A percentile compares a stretch with the other conserved stretches of the same genome.
Conservation (phyloP, 106 monocot genomes). For the Posidonia australis region DNA sequence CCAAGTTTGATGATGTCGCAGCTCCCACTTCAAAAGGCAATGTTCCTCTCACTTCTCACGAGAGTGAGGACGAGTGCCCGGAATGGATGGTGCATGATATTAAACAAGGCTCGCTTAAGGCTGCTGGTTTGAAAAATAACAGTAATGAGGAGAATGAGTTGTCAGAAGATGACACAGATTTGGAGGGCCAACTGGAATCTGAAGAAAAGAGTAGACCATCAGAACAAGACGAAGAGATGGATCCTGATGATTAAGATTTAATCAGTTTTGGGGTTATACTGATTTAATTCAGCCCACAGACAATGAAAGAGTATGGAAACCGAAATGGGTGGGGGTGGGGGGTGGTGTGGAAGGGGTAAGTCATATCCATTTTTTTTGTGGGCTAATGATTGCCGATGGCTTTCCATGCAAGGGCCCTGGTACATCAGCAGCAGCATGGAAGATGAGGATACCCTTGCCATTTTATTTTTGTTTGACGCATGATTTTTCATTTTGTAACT, state of each 20-base stretch:
- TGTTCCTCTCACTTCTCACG: neutral
- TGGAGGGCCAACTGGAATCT: slow-evolving; percentile 31
- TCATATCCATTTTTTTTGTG: no score
- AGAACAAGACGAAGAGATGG: slow-evolving; percentile 77
- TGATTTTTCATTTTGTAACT: no score
- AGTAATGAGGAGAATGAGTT: slow-evolving; percentile 30
- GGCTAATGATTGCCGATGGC: no score
- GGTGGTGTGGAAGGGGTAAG: no score
- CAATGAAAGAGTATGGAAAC: neutral
- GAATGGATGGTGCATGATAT: slow-evolving; percentile 47
- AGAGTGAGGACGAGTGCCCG: slow-evolving; percentile 30
- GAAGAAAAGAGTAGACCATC: slow-evolving; percentile 20
- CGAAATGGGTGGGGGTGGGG: neutral
- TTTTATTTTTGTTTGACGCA: no score
- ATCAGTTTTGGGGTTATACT: neutral
- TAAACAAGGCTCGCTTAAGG: slow-evolving; percentile 12
- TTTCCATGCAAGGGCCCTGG: no score
- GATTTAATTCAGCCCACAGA: neutral
- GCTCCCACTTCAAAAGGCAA: neutral
- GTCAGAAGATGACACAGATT: slow-evolving; percentile 40
- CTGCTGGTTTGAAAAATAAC: slow-evolving; percentile 29
- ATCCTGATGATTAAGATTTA: slow-evolving; percentile 62
- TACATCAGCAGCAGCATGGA: no score
- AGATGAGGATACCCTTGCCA: no score
- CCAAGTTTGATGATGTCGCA: slow-evolving; percentile 10